These are phyloP conservation scores for Clonostachys rhizophaga DNA, from an alignment of 2,329 filamentous ascomycete genomes.

Conservation along the genomic window DNA sequence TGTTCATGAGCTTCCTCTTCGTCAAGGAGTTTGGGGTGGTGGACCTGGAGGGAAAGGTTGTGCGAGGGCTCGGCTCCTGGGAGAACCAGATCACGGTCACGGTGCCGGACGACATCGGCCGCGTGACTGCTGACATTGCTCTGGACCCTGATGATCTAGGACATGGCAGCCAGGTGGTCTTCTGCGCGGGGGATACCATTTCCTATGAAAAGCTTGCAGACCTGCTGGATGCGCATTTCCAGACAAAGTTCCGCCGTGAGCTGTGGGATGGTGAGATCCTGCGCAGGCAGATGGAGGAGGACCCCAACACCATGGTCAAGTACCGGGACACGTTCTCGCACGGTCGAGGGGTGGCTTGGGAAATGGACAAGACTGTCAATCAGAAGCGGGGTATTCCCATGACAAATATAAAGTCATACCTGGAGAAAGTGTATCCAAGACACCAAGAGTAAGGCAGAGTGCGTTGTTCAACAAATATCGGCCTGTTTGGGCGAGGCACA, in stretches of 20 bases:
- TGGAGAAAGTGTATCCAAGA: slow-evolving; percentile 11
- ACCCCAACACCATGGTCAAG: slow-evolving; percentile 46
- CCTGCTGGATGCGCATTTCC: slow-evolving; percentile 37
- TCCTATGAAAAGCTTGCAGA: slow-evolving; percentile 50
- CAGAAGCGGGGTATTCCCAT: slow-evolving; percentile 36
- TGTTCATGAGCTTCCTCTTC: slow-evolving; percentile 70
- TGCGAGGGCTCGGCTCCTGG: slow-evolving; percentile 57
- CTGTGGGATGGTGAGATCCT: slow-evolving; percentile 42
- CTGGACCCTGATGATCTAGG: slow-evolving; percentile 26
- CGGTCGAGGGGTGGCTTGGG: slow-evolving; percentile 56
- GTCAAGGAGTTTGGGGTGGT: slow-evolving; percentile 59
- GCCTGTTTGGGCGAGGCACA: too few relatives aligned
- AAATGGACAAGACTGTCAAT: slow-evolving; percentile 48
- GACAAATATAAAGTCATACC: slow-evolving; percentile 33
- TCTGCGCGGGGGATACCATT: slow-evolving; percentile 57
- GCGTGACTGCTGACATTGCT: slow-evolving; percentile 51
- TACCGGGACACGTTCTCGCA: slow-evolving; percentile 59
- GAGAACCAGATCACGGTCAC: slow-evolving; percentile 59
- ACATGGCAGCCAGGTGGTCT: slow-evolving; percentile 39
- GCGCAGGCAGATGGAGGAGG: slow-evolving; percentile 33
- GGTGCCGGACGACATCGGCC: slow-evolving; percentile 58
- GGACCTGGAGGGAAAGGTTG: slow-evolving; percentile 30
- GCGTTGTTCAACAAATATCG: too few relatives aligned
- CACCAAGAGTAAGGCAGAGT: neutral
- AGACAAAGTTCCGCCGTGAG: slow-evolving; percentile 36